Conservation (phyloP, 2,329 filamentous ascomycete genomes). For the Blastomyces parvus region DNA sequence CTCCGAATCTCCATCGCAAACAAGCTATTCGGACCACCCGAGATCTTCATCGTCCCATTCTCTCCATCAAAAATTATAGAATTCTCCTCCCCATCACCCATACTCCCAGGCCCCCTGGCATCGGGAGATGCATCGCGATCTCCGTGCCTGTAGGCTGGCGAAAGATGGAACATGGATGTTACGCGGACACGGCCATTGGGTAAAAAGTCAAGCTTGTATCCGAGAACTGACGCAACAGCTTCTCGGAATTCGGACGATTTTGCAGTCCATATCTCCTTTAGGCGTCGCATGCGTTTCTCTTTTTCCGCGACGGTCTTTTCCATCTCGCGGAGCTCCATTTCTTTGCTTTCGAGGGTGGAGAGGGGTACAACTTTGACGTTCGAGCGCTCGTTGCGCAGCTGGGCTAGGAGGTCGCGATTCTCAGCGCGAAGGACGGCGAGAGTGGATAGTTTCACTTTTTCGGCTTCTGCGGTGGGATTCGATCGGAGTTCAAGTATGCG, state of each 20-base stretch:
- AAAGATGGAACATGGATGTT: slow-evolving; percentile 73
- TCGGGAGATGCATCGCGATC: slow-evolving; percentile 52
- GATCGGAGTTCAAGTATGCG: slow-evolving; percentile 76
- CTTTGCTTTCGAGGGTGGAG: slow-evolving; percentile 64
- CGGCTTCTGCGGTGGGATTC: slow-evolving; percentile 82
- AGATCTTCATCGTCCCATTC: slow-evolving; percentile 95
- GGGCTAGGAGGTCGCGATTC: slow-evolving; percentile 70
- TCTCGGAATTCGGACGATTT: slow-evolving; percentile 95
- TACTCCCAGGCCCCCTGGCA: slow-evolving; percentile 32
- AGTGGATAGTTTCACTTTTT: slow-evolving; percentile 74
- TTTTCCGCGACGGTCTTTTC: slow-evolving; percentile 57
- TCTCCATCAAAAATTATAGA: slow-evolving; percentile 80
- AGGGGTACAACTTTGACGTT: slow-evolving; percentile 59
- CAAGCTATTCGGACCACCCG: slow-evolving; percentile 72
- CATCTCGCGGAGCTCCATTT: slow-evolving; percentile 64
- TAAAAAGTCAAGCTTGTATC: slow-evolving; percentile 92
- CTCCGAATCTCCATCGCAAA: slow-evolving; percentile 80
- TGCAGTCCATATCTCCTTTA: slow-evolving; percentile 85
- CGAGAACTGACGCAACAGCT: slow-evolving; percentile 80
- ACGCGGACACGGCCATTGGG: slow-evolving; percentile 95
- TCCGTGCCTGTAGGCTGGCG: slow-evolving; percentile 38
- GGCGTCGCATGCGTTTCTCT: slow-evolving; percentile 72
- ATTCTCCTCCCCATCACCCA: slow-evolving; percentile 43
- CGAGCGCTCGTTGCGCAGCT: slow-evolving; percentile 48
- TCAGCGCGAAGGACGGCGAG: slow-evolving; percentile 69